Evolutionary conservation across 2,329 filamentous ascomycete genomes (phyloP).

Genomic region (Didymella pomorum): DNA sequence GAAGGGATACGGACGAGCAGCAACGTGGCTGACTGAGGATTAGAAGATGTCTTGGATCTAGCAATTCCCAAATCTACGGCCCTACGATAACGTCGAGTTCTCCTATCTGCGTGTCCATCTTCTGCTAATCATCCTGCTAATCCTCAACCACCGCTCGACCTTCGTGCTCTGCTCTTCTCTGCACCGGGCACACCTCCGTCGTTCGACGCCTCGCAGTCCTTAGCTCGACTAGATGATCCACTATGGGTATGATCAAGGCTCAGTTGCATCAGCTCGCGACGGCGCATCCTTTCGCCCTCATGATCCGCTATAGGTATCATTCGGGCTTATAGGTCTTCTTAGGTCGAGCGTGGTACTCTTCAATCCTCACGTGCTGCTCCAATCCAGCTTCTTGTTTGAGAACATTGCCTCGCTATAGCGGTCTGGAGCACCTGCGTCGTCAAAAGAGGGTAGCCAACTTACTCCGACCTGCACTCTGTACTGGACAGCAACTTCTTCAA

Average conservation of each 20-base stretch:
- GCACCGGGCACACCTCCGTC: not conserved
- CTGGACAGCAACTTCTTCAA: not conserved
- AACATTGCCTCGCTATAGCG: too few species aligned
- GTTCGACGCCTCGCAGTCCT: not conserved
- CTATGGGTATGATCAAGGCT: not conserved
- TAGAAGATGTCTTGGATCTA: not conserved
- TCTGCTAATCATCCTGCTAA: not conserved
- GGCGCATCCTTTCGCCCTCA: too few species aligned
- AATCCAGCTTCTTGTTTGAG: not conserved
- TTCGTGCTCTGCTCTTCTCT: not conserved
- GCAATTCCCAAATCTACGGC: not conserved
- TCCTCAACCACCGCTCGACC: not conserved
- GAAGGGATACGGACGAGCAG: not conserved
- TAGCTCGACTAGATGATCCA: not conserved
- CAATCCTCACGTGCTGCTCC: not conserved
- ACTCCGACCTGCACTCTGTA: not conserved
- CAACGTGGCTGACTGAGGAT: slow-evolving; percentile 1
- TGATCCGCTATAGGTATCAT: not conserved
- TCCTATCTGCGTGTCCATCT: not conserved
- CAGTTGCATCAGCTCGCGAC: too few species aligned
- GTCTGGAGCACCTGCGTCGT: too few species aligned
- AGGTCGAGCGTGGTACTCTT: not conserved
- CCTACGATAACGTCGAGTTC: not conserved
- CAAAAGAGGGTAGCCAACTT: not conserved
- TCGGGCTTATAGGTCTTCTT: not conserved